A percentile compares a stretch with the other conserved stretches of the same genome.
phyloP scores from a whole-genome alignment of 148 eudicot genomes.

The Nyssa sinensis region DNA sequence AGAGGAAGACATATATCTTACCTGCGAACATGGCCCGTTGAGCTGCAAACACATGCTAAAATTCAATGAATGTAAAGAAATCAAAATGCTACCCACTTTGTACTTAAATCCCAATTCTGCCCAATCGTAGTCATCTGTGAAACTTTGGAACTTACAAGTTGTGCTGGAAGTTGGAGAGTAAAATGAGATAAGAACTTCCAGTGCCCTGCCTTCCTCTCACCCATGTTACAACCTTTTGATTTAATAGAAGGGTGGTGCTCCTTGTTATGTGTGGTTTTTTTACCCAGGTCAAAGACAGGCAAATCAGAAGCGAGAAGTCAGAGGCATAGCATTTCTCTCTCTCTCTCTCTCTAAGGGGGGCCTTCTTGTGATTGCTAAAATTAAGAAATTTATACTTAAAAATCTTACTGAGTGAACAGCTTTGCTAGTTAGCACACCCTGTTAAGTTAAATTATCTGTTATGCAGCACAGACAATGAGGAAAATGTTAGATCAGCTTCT shows the following conservation, averaged over 20 bases:
- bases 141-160: background rate
- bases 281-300: too few relatives aligned
- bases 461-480: conserved; percentile 12
- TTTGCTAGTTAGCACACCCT: background rate
- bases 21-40: background rate
- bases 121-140: background rate
- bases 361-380: too few relatives aligned
- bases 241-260: too few relatives aligned
- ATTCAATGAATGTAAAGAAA: background rate
- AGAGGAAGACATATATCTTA: background rate
- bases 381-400: background rate
- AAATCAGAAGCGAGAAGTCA: too few relatives aligned
- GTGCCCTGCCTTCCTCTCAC: too few relatives aligned
- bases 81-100: background rate
- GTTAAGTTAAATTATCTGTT: background rate
- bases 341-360: too few relatives aligned
- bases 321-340: too few relatives aligned
- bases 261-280: too few relatives aligned
- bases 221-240: too few relatives aligned
- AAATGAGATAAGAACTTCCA: too few relatives aligned
- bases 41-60: background rate
- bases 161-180: background rate
- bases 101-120: background rate
- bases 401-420: background rate
- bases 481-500: background rate